Evolutionary conservation across 805 yeast species (phyloP).

Genomic region (Wickerhamomyces kurtzmanii): DNA sequence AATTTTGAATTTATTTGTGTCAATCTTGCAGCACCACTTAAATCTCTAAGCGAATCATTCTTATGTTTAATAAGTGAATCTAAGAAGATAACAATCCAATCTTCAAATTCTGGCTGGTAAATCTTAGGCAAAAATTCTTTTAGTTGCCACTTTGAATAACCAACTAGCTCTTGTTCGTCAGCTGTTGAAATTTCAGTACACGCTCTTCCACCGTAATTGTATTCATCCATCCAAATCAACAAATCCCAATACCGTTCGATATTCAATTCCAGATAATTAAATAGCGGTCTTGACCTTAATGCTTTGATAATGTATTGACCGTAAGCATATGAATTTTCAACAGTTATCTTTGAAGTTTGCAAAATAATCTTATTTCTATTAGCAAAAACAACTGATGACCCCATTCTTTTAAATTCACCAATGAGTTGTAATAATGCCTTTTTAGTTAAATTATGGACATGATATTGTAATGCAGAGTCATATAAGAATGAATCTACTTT

Average conservation of each 20-base stretch:
- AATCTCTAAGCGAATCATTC: slow-evolving; percentile 15
- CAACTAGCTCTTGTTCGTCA: slow-evolving; percentile 26
- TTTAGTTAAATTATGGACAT: slow-evolving; percentile 77
- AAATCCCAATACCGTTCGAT: slow-evolving; percentile 84
- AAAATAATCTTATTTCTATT: slow-evolving; percentile 65
- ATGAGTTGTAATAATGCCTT: slow-evolving; percentile 74
- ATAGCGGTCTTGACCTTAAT: slow-evolving; percentile 70
- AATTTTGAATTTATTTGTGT: slow-evolving; percentile 58
- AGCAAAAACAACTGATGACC: slow-evolving; percentile 74
- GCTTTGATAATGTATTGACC: slow-evolving; percentile 77
- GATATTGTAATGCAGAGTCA: slow-evolving; percentile 74
- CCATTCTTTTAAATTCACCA: slow-evolving; percentile 69
- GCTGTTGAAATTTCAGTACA: slow-evolving; percentile 25
- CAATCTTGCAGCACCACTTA: slow-evolving; percentile 44
- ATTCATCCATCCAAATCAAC: slow-evolving; percentile 91
- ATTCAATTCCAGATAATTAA: slow-evolving; percentile 68
- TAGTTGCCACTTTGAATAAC: slow-evolving; percentile 70
- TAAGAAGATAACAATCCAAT: slow-evolving; percentile 73
- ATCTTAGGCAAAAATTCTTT: slow-evolving; percentile 63
- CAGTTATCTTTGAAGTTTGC: slow-evolving; percentile 65
- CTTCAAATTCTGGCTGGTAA: slow-evolving; percentile 75
- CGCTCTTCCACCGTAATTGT: slow-evolving; percentile 72
- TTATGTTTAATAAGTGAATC: slow-evolving; percentile 58
- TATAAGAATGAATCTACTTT: slow-evolving; percentile 63
- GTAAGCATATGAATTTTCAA: slow-evolving; percentile 84